phyloP scores from a whole-genome alignment of 2,329 filamentous ascomycete species.

The Fusarium sp. region DNA sequence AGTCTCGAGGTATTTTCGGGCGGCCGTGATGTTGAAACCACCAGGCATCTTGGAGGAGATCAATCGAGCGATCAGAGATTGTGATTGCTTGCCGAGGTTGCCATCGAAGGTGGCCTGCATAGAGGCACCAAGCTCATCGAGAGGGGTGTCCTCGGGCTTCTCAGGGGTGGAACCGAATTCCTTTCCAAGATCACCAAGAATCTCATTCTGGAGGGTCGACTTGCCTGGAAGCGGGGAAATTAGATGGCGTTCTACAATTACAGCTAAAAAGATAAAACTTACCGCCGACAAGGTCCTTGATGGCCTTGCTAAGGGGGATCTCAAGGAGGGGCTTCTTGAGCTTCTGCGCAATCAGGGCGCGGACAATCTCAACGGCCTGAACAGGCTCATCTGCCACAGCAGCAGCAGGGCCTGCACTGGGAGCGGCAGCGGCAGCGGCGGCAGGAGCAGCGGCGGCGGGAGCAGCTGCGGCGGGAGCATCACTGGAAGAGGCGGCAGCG shows the following conservation, averaged over 20 bases:
- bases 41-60: slow-evolving; percentile 99
- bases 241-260: slow-evolving; percentile 2
- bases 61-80: slow-evolving; percentile 90
- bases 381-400: slow-evolving; percentile 89
- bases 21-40: slow-evolving; percentile 97
- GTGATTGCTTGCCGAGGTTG: slow-evolving; percentile 96
- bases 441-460: slow-evolving; percentile 67
- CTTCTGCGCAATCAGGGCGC: slow-evolving; percentile 93
- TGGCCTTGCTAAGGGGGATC: slow-evolving; percentile 93
- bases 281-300: slow-evolving; percentile 99
- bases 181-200: slow-evolving; percentile 96
- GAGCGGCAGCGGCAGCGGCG: slow-evolving; percentile 67
- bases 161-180: slow-evolving; percentile 98
- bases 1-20: slow-evolving; percentile 94
- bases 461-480: slow-evolving; percentile 64
- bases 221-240: slow-evolving; percentile 72
- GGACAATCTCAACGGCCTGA: slow-evolving; percentile 88
- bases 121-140: slow-evolving; percentile 92
- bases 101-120: slow-evolving; percentile 99
- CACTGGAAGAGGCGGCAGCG: slow-evolving; percentile 59
- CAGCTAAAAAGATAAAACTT: slow-evolving; percentile 53
- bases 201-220: slow-evolving; percentile 98
- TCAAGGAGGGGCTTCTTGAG: slow-evolving; percentile 93
- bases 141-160: slow-evolving; percentile 96
- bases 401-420: slow-evolving; percentile 86